These are phyloP conservation scores for Nicotiana obtusifolia DNA, from an alignment of 257 asterid species.

Conservation along the genomic window DNA sequence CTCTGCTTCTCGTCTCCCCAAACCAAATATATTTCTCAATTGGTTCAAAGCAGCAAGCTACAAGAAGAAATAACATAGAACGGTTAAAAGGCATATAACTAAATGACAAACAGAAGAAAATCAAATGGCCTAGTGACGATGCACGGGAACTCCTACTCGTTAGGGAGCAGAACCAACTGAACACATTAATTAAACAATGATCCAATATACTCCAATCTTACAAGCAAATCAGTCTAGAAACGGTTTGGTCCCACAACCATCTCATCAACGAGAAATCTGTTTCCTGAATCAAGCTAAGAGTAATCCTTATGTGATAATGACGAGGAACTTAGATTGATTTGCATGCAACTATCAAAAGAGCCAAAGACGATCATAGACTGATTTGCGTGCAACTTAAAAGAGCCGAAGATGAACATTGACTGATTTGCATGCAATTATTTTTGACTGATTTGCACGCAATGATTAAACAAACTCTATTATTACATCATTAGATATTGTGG, in stretches of 20 bases:
- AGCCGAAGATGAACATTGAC: not conserved
- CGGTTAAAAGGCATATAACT: slow-evolving; percentile 1
- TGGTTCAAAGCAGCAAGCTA: slow-evolving; percentile 82
- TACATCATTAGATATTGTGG: not conserved
- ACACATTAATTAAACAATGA: not conserved
- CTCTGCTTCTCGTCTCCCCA: slow-evolving; percentile 90
- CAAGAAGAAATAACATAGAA: slow-evolving; percentile 26
- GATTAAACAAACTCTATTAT: not conserved
- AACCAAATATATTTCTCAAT: slow-evolving; percentile 82
- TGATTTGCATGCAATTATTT: not conserved
- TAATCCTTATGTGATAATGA: not conserved
- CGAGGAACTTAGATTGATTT: not conserved
- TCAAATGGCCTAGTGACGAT: not conserved
- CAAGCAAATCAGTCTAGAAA: not conserved
- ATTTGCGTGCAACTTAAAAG: not conserved
- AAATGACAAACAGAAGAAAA: slow-evolving; percentile 8
- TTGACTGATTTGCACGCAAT: not conserved
- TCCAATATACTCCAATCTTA: not conserved
- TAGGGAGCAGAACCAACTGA: not conserved
- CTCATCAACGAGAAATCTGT: not conserved
- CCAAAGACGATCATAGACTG: not conserved
- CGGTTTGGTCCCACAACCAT: not conserved
- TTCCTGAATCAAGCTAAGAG: not conserved
- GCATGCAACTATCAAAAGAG: not conserved
- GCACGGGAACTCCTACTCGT: not conserved